Conservation (phyloP, 208 protist species). For the Wallacemonas sp. region DNA sequence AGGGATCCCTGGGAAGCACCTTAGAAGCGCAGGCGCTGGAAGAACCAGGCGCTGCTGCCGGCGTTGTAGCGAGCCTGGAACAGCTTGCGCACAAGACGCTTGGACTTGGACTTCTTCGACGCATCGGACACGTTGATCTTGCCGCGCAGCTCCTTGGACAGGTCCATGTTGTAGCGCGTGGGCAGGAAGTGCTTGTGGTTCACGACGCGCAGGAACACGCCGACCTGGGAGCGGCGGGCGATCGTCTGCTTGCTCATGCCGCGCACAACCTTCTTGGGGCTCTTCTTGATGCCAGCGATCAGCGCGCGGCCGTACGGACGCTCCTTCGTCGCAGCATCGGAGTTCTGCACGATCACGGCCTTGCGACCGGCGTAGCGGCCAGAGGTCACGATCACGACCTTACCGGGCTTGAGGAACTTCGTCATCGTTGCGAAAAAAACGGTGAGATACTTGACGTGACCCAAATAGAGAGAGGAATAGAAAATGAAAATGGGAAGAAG, state of each 20-base stretch:
- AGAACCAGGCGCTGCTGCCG: conserved; percentile 98
- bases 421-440: conserved; percentile 36
- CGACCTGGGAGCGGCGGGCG: conserved; percentile 90
- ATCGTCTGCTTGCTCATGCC: conserved; percentile 95
- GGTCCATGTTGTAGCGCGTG: conserved; percentile 96
- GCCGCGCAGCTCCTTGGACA: conserved; percentile 89
- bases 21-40: conserved; percentile 99
- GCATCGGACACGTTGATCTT: conserved; percentile 92
- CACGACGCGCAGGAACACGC: conserved; percentile 97
- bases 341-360: conserved; percentile 97
- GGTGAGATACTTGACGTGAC: conserved; percentile 11
- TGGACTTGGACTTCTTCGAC: conserved; percentile 85
- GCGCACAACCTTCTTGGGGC: conserved; percentile 94
- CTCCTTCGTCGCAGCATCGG: conserved; percentile 88
- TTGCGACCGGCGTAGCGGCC: conserved; percentile 98
- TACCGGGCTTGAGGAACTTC: conserved; percentile 97
- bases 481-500: conserved; percentile 17
- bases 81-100: conserved; percentile 85
- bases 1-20: not conserved
- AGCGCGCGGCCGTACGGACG: conserved; percentile 95
- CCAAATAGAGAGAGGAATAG: conserved; percentile 17
- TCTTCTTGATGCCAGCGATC: conserved; percentile 96
- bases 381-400: conserved; percentile 97
- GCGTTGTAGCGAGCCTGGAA: conserved; percentile 96
- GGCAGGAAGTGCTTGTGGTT: conserved; percentile 99